phyloP scores from a whole-genome alignment of 2,329 filamentous ascomycete genomes.

The Stagonosporopsis vannaccii region DNA sequence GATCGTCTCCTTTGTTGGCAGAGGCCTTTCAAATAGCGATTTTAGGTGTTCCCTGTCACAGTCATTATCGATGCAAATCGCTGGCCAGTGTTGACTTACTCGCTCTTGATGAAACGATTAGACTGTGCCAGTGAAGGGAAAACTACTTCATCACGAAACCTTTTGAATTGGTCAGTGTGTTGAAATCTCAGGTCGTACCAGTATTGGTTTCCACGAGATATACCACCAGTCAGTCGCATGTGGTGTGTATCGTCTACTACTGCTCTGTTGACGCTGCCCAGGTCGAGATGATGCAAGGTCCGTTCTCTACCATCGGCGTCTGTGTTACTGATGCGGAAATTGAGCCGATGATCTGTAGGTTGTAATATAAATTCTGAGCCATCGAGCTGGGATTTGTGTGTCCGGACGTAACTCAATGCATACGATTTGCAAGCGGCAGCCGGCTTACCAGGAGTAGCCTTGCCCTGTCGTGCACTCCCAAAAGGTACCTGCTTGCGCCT shows the following conservation, averaged over 20 bases:
- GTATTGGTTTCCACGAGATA: slow-evolving; percentile 10
- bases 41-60: slow-evolving; percentile 20
- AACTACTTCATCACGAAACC: slow-evolving; percentile 17
- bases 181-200: slow-evolving; percentile 36
- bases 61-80: slow-evolving; percentile 3
- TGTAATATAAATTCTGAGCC: slow-evolving; percentile 1
- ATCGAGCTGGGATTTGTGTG: slow-evolving; percentile 17
- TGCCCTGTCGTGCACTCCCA: slow-evolving; percentile 8
- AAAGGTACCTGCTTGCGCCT: neutral
- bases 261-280: slow-evolving; percentile 22
- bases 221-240: slow-evolving; percentile 32
- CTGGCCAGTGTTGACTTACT: neutral
- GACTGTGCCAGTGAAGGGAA: neutral
- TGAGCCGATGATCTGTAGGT: neutral
- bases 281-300: slow-evolving; percentile 8
- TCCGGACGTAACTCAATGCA: slow-evolving; percentile 28
- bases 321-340: slow-evolving; percentile 4
- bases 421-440: slow-evolving; percentile 10
- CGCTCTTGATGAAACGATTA: neutral
- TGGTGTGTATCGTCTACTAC: slow-evolving; percentile 23
- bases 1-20: slow-evolving; percentile 23
- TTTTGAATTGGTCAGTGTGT: slow-evolving; percentile 11
- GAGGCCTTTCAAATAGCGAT: slow-evolving; percentile 21
- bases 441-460: slow-evolving; percentile 5
- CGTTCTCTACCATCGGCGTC: neutral